A percentile compares a stretch with the other conserved stretches of the same genome.
Evolutionary conservation across 208 protist genomes (phyloP).

Genomic region (Acanthamoeba culbertsoni): DNA sequence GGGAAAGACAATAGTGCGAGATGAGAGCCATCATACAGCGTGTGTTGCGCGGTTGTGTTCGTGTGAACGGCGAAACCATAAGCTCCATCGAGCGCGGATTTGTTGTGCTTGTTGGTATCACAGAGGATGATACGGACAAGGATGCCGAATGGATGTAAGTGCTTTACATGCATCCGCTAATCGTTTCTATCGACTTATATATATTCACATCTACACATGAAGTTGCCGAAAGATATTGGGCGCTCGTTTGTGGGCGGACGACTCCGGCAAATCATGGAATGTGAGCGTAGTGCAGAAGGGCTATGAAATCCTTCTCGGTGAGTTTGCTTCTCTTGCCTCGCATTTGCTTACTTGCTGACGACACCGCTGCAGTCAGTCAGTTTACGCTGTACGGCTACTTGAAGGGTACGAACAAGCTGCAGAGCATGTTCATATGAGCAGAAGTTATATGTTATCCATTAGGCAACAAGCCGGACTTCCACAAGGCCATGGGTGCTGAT

Average conservation of each 20-base stretch:
- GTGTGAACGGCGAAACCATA: constrained; percentile 67
- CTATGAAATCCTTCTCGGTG: constrained; percentile 73
- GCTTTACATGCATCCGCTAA: background rate
- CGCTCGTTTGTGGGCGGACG: constrained; percentile 63
- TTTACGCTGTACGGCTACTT: constrained; percentile 71
- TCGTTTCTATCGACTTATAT: background rate
- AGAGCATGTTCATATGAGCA: background rate
- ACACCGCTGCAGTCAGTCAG: constrained; percentile 61
- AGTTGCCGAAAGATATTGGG: constrained; percentile 72
- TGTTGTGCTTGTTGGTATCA: constrained; percentile 72
- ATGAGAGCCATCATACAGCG: constrained; percentile 78
- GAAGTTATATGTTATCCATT: too few species aligned
- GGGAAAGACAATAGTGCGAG: too few species aligned
- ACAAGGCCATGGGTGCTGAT: constrained; percentile 65
- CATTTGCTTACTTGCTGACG: background rate
- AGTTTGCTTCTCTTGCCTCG: background rate
- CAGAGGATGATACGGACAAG: constrained; percentile 57
- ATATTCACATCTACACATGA: background rate
- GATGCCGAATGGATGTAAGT: constrained; percentile 70
- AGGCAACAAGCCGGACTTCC: constrained; percentile 77
- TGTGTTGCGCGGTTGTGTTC: constrained; percentile 65
- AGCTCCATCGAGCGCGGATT: constrained; percentile 69
- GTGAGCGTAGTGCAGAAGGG: constrained; percentile 55
- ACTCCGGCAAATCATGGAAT: constrained; percentile 64
- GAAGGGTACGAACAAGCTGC: constrained; percentile 62